Base-by-base conservation (phyloP, 2,329 filamentous ascomycete species). In the Ceratocystis cacaofunesta region DNA sequence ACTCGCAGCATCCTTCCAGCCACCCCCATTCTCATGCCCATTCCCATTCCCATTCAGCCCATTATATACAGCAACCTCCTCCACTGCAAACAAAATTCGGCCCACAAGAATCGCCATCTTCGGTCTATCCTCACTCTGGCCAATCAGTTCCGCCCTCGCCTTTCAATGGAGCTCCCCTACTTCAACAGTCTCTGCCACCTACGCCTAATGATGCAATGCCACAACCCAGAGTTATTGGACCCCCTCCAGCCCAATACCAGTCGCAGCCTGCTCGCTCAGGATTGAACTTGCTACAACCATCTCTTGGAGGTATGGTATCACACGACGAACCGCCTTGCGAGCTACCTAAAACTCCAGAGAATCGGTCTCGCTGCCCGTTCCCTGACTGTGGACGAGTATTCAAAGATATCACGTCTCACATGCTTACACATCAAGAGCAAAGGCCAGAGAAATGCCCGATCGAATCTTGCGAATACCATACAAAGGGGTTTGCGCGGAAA, bases 391-490 rank as follows among this genome's bases (percentile, higher is more conserved):
- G 81, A 12, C 79, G 81, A 46, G 77, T 82, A 5, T 83, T 84
- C 73, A 84, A 86, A 70, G 84, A 86, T 68, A 75, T 87, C 15
- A 80, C 94, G 71, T 91, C 94, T 4, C 94, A 99, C 74, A 95
- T 96, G 89, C 83, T 97, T 70, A 99, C 94, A 0, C 94, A 99
- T 74, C 90, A 95, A 76, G 88, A 87, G 68, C 91, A 96, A 76
- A 82, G 94, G 36, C 94, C 94, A 0, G 92, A 97, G 73, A 97
- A 97, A 74, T 99, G 94, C 74, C 92, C 92, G 0, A 96, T 97
- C 67, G 81, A 87, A 65, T 92, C 87, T 1, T 97, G 92, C 78
- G 91, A 96, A 71, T 97, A 96, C 73, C 89, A 96, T 75, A 82
- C 83, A 70, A 97, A 96, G 75, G 92, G 92, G 0, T 97, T 97